Evolutionary conservation across 2,329 filamentous ascomycete genomes (phyloP).

Genomic region (Neopestalotiopsis sp.): DNA sequence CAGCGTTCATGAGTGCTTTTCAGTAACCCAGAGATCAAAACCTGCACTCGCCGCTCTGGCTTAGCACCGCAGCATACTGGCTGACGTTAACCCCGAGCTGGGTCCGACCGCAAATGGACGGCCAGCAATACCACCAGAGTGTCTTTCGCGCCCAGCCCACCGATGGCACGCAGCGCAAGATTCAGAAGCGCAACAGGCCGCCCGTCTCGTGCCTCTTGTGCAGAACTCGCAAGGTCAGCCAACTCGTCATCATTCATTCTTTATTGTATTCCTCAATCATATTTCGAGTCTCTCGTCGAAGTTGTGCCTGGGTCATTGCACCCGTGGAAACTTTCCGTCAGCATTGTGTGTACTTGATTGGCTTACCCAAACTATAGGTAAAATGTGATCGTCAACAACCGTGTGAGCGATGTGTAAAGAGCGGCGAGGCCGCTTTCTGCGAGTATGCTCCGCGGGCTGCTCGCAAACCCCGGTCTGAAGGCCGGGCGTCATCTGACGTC

Average conservation of each 20-base stretch:
- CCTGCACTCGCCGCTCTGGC: background rate
- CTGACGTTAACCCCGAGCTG: conserved; percentile 30
- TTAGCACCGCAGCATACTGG: background rate
- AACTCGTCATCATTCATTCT: background rate
- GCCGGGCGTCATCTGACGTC: conserved; percentile 34
- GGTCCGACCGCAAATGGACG: conserved; percentile 34
- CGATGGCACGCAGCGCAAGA: conserved; percentile 41
- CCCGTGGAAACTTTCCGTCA: too few relatives aligned
- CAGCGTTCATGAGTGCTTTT: background rate
- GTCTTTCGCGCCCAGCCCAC: conserved; percentile 43
- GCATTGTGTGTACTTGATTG: conserved; percentile 3
- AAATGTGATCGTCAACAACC: conserved; percentile 47
- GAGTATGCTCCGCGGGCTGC: conserved; percentile 42
- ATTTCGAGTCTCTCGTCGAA: background rate
- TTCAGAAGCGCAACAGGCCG: conserved; percentile 43
- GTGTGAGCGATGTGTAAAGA: conserved; percentile 46
- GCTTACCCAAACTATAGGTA: conserved; percentile 29
- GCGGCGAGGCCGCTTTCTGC: conserved; percentile 42
- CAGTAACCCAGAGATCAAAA: background rate
- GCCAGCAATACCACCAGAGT: conserved; percentile 39
- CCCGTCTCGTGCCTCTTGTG: conserved; percentile 42
- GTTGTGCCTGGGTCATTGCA: background rate
- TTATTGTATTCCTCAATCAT: background rate
- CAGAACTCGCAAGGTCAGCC: conserved; percentile 40
- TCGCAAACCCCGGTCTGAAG: conserved; percentile 37